These are phyloP conservation scores for Juncus effusus DNA, from an alignment of 176 grass and related monocot genomes.

Conservation along the genomic window DNA sequence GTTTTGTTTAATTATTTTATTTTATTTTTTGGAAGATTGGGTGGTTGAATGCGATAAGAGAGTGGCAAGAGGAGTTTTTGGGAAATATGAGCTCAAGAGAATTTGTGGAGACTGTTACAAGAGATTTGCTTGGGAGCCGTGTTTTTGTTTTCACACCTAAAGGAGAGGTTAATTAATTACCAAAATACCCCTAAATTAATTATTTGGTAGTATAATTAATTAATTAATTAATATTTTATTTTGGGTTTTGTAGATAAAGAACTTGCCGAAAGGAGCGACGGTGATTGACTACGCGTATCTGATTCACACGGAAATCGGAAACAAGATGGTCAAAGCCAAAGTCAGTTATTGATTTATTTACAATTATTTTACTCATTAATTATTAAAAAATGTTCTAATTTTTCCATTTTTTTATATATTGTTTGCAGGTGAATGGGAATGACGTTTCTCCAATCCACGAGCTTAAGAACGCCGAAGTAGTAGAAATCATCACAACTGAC, in stretches of 20 bases:
- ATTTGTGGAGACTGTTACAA: conserved; percentile 88
- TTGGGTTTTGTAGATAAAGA: conserved; percentile 65
- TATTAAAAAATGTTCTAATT: neutral
- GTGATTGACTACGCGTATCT: conserved; percentile 98
- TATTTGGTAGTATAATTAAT: neutral
- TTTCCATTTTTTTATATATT: conserved; percentile 25
- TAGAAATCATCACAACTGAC: conserved; percentile 89
- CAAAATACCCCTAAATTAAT: conserved; percentile 18
- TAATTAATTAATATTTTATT: conserved; percentile 9
- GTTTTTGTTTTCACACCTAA: conserved; percentile 98
- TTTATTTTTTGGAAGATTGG: conserved; percentile 63
- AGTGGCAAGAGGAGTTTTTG: conserved; percentile 99
- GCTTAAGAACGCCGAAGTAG: conserved; percentile 94
- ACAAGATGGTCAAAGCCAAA: conserved; percentile 93
- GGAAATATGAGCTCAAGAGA: conserved; percentile 98
- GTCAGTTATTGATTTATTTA: conserved; percentile 39
- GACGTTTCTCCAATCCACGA: conserved; percentile 74
- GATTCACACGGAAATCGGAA: conserved; percentile 98
- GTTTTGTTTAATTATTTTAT: neutral
- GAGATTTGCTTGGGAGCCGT: conserved; percentile 88
- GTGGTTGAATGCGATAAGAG: conserved; percentile 96
- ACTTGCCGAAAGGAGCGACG: conserved; percentile 87
- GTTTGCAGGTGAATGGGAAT: conserved; percentile 98
- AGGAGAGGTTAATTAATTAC: conserved; percentile 48
- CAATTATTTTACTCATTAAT: conserved; percentile 22